Conservation (phyloP, 345 rosid species). For the Microcos paniculata region DNA sequence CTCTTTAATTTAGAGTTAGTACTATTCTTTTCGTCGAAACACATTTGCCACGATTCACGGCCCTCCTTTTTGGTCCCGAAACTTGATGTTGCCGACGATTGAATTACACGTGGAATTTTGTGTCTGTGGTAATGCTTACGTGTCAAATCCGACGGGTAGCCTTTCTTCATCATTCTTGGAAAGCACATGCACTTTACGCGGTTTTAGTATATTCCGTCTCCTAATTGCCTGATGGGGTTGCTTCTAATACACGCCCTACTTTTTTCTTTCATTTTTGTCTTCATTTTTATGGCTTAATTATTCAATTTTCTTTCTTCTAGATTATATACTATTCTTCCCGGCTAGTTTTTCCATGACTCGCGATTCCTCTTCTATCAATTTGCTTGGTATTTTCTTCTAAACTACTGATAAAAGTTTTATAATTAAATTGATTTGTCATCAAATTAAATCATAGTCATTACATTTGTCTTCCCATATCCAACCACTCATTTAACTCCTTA, state of each 20-base stretch:
- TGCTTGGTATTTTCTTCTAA: too few relatives aligned
- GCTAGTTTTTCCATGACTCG: too few relatives aligned
- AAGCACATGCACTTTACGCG: slow-evolving; percentile 54
- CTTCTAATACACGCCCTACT: slow-evolving; percentile 39
- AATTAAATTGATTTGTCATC: too few relatives aligned
- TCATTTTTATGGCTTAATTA: background rate
- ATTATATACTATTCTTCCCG: too few relatives aligned
- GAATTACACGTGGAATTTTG: background rate
- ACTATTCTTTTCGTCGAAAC: background rate
- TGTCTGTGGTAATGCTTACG: slow-evolving; percentile 12
- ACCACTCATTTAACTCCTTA: too few relatives aligned
- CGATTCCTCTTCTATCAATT: too few relatives aligned
- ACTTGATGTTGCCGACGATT: background rate
- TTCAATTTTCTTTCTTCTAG: background rate
- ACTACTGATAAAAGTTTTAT: too few relatives aligned
- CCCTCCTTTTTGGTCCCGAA: background rate
- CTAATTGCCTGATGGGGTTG: slow-evolving; percentile 17
- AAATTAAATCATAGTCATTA: too few relatives aligned
- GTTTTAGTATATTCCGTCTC: slow-evolving; percentile 21
- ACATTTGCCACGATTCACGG: background rate
- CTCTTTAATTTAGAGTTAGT: too few relatives aligned
- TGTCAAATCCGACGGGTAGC: slow-evolving; percentile 30
- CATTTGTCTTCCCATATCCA: too few relatives aligned
- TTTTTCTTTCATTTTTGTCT: background rate
- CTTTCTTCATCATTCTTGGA: slow-evolving; percentile 16